Evolutionary conservation across 768 basidiomycete species (phyloP), one percentile per base, ranked within the genome.

Genomic region (Inosperma sp.): DNA sequence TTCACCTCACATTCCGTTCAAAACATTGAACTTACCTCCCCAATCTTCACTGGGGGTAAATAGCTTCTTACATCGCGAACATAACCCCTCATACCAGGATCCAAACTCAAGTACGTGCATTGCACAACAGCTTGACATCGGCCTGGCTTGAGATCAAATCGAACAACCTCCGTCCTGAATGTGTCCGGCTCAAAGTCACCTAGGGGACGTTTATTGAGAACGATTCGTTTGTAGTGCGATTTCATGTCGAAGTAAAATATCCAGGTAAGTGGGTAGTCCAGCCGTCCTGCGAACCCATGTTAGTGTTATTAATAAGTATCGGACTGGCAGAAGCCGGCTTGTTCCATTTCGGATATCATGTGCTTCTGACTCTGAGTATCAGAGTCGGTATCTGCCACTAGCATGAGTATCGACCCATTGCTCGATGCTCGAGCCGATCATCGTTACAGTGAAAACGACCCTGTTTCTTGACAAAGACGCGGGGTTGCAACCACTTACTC

Each of bases 41-140:
- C 84, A 56, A 93, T 84, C 59, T 83, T 61, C 4, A 84, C 81
- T 7, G 88, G 87, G 12, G 79, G 79, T 13, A 88, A 42, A 62
- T 92, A 91, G 57, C 81, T 84, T 39, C 92, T 75, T 13, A 62
- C 63, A 62, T 90, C 86, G 54, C 78, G 80, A 44, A 98, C 62
- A 77, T 87, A 96, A 10, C 80, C 82, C 7, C 92, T 78, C 89
- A 93, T 91, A 0, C 91, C 89, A 16, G 93, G 92, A 60, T 96
- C 93, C 56, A 96, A 65, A 27, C 83, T 84, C 26, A 92, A 62
- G 74, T 84, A 93, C 40, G 83, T 82, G 51, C 88, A 81, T 63
- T 81, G 78, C n/a, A 97, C 81, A 39, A 94, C 72, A 7, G 82
- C 81, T 54, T 86, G 74, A 19, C 69, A 65, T 16, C 65, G 55